phyloP scores from a whole-genome alignment of 2,329 filamentous ascomycete genomes.

The Colletotrichum cuscutae region DNA sequence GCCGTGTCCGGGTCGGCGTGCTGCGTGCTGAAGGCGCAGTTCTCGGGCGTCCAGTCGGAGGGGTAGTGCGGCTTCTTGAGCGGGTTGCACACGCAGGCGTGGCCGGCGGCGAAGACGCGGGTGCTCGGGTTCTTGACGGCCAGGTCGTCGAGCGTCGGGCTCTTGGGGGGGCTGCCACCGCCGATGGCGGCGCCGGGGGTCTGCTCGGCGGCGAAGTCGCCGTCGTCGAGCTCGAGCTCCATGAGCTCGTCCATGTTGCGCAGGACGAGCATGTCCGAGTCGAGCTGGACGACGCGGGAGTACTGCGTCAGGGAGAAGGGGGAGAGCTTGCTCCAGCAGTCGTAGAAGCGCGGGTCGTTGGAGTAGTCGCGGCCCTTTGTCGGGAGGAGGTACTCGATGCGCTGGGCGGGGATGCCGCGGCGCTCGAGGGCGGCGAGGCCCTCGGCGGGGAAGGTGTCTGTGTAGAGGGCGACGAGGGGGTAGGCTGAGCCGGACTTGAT shows the following conservation, averaged over 20 bases:
- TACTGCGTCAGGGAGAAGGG: slow-evolving; percentile 83
- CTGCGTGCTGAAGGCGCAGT: slow-evolving; percentile 69
- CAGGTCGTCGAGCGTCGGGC: slow-evolving; percentile 17
- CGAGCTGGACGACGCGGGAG: slow-evolving; percentile 82
- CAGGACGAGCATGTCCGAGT: slow-evolving; percentile 87
- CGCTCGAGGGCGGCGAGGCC: slow-evolving; percentile 76
- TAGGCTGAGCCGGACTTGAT: slow-evolving; percentile 73
- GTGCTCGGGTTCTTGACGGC: slow-evolving; percentile 30
- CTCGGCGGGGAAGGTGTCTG: slow-evolving; percentile 75
- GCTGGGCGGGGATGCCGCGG: slow-evolving; percentile 75
- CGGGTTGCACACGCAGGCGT: slow-evolving; percentile 90
- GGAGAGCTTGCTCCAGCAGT: slow-evolving; percentile 89
- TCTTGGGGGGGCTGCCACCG: slow-evolving; percentile 8
- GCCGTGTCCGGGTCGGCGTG: slow-evolving; percentile 58
- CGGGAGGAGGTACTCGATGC: slow-evolving; percentile 79
- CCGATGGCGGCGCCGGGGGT: slow-evolving; percentile 27
- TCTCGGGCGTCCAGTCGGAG: slow-evolving; percentile 68
- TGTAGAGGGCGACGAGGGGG: slow-evolving; percentile 86
- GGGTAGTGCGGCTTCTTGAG: slow-evolving; percentile 83
- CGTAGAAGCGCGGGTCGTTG: slow-evolving; percentile 85
- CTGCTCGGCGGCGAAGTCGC: slow-evolving; percentile 29
- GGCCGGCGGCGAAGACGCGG: slow-evolving; percentile 82
- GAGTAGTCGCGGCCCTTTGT: slow-evolving; percentile 73
- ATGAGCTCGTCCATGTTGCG: slow-evolving; percentile 94
- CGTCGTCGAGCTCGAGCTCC: slow-evolving; percentile 77